Percentiles rank a stretch among this genome's conserved stretches.
phyloP scores from a whole-genome alignment of 495 filamentous ascomycete species.

The Penicillium maclennaniae region DNA sequence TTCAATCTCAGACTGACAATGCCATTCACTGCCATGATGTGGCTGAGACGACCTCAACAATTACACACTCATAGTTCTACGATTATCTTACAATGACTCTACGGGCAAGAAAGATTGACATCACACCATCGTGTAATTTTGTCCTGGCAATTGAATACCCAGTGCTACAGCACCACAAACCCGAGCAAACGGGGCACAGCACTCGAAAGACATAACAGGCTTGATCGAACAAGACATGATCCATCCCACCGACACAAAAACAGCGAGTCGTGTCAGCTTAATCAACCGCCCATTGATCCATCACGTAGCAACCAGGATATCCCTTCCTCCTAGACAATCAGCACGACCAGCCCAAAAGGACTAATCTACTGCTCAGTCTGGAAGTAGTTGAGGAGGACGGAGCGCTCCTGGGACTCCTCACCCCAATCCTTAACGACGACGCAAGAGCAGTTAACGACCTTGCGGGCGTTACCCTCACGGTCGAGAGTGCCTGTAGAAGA shows the following conservation, averaged over 20 bases:
- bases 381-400: slow-evolving; percentile 99
- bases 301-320: slow-evolving; percentile 1
- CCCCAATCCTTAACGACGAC: slow-evolving; percentile 99
- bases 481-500: slow-evolving; percentile 77
- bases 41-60: not conserved
- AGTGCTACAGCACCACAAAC: slow-evolving; percentile 18
- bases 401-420: slow-evolving; percentile 97
- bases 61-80: not conserved
- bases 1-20: no score
- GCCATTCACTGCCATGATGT: no score
- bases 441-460: slow-evolving; percentile 99
- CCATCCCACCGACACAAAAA: not conserved
- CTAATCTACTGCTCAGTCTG: slow-evolving; percentile 71
- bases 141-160: slow-evolving; percentile 18
- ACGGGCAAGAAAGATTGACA: slow-evolving; percentile 5
- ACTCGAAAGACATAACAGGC: slow-evolving; percentile 2
- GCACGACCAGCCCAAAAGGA: slow-evolving; percentile 9
- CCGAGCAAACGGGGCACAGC: slow-evolving; percentile 29
- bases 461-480: slow-evolving; percentile 97
- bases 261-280: not conserved
- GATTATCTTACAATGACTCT: not conserved
- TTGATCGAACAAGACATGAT: not conserved
- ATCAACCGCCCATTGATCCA: not conserved
- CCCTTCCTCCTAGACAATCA: slow-evolving; percentile 10
- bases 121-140: slow-evolving; percentile 21